Conservation (phyloP, 2,329 filamentous ascomycete genomes). For the Hysterium pulicare region DNA sequence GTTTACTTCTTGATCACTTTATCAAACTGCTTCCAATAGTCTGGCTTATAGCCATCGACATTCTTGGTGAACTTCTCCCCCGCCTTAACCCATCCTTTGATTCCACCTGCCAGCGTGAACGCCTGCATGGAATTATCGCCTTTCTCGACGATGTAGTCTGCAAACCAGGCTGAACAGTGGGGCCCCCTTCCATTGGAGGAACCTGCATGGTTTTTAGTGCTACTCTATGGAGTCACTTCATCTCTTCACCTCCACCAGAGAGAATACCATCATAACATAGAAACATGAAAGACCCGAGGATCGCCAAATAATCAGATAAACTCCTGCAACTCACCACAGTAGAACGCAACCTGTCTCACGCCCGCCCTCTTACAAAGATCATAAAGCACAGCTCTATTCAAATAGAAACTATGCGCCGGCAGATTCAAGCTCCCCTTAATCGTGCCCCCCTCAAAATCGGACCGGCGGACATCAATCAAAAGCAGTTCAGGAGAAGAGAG, state of each 20-base stretch:
- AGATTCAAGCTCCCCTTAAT: conserved; percentile 47
- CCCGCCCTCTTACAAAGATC: conserved; percentile 44
- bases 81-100: conserved; percentile 46
- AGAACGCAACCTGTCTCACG: conserved; percentile 46
- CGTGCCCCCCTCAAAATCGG: conserved; percentile 46
- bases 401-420: conserved; percentile 47
- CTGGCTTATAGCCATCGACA: conserved; percentile 40
- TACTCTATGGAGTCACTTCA: too few species aligned
- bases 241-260: not conserved
- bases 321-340: conserved; percentile 37
- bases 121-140: conserved; percentile 40
- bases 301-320: too few species aligned
- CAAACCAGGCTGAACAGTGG: conserved; percentile 36
- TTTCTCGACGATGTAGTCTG: conserved; percentile 31
- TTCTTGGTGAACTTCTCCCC: conserved; percentile 36
- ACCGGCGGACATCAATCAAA: conserved; percentile 45
- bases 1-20: too few species aligned
- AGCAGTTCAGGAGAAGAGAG: conserved; percentile 39
- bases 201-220: conserved; percentile 18
- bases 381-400: conserved; percentile 44
- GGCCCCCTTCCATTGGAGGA: conserved; percentile 33
- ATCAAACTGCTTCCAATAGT: conserved; percentile 44
- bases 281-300: too few species aligned
- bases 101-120: conserved; percentile 41
- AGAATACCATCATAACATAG: not conserved